Conservation (phyloP, 2,329 filamentous ascomycete species). For the Xylariaceae sp. region DNA sequence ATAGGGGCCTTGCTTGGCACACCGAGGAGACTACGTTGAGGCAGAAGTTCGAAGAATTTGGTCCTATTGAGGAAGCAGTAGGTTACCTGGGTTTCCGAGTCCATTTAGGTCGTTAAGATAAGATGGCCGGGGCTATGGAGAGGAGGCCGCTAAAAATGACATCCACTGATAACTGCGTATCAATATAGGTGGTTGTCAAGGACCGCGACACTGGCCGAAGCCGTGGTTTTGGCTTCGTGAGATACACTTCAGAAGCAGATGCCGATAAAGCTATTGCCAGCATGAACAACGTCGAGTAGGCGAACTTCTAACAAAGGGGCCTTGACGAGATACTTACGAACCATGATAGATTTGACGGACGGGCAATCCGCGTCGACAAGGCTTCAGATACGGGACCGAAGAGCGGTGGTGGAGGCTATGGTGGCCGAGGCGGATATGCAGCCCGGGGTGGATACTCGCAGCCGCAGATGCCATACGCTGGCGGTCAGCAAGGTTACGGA, state of each 20-base stretch:
- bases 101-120: background rate
- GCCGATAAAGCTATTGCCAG: constrained; percentile 76
- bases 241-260: constrained; percentile 78
- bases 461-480: constrained; percentile 44
- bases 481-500: constrained; percentile 46
- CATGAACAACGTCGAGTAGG: constrained; percentile 93
- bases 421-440: constrained; percentile 43
- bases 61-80: constrained; percentile 92
- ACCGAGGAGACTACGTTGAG: constrained; percentile 88
- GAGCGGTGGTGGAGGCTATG: constrained; percentile 46
- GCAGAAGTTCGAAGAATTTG: constrained; percentile 91
- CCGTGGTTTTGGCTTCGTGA: constrained; percentile 96
- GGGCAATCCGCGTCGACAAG: constrained; percentile 93
- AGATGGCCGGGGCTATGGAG: background rate
- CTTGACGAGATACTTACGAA: background rate
- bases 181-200: constrained; percentile 86
- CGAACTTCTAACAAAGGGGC: background rate
- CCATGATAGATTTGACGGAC: constrained; percentile 80
- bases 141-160: background rate
- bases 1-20: constrained; percentile 96
- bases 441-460: too few relatives aligned
- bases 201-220: constrained; percentile 96
- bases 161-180: constrained; percentile 14
- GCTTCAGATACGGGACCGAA: constrained; percentile 80
- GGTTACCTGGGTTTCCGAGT: constrained; percentile 48